Conservation (phyloP, 805 yeast species). For the Pichia pseudocactophila region DNA sequence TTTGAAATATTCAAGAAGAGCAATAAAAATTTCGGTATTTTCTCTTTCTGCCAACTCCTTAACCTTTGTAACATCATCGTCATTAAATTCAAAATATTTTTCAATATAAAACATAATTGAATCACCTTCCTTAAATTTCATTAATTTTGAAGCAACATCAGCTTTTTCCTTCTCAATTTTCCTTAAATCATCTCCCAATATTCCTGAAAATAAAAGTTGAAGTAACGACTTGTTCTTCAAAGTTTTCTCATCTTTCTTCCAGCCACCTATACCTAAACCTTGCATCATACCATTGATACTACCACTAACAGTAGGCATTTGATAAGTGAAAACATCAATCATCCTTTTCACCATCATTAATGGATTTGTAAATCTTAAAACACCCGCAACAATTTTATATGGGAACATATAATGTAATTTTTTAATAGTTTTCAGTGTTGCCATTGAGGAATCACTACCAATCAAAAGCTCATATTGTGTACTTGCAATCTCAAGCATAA, state of each 20-base stretch:
- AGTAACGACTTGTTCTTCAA: constrained; percentile 41
- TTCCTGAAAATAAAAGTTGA: constrained; percentile 65
- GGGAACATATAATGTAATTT: constrained; percentile 75
- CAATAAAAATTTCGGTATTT: constrained; percentile 9
- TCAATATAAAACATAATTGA: constrained; percentile 20
- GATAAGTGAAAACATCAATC: constrained; percentile 77
- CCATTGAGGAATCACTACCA: constrained; percentile 75
- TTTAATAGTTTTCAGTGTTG: constrained; percentile 59
- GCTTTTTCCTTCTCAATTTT: constrained; percentile 44
- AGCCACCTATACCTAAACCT: constrained; percentile 6
- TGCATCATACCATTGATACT: constrained; percentile 10
- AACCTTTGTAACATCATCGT: constrained; percentile 21
- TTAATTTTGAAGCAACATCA: constrained; percentile 3
- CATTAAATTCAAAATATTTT: constrained; percentile 22
- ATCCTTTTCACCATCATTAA: constrained; percentile 70
- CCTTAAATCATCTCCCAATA: constrained; percentile 66
- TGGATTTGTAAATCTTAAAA: constrained; percentile 80
- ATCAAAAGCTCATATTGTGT: constrained; percentile 73
- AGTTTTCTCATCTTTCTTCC: constrained; percentile 9
- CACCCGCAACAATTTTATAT: constrained; percentile 64
- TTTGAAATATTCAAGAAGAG: constrained; percentile 10
- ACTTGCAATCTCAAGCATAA: constrained; percentile 74
- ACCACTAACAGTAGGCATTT: constrained; percentile 46
- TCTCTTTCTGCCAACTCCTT: constrained; percentile 23
- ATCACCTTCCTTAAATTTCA: constrained; percentile 1